Conservation (phyloP, 352 stramenopile genomes). For the Pilasporangium apinafurcum region DNA sequence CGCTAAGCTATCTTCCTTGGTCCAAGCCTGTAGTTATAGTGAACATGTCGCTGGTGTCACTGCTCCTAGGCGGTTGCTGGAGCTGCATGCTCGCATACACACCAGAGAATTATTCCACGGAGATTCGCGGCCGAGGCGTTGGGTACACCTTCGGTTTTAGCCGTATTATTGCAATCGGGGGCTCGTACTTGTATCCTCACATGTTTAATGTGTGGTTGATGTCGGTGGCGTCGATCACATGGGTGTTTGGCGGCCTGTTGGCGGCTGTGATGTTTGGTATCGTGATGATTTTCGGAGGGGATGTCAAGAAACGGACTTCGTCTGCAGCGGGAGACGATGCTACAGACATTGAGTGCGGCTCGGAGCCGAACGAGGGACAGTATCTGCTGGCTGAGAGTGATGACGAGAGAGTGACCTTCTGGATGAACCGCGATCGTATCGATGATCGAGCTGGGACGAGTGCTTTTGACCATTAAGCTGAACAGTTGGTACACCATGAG, state of each 20-base stretch:
- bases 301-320: too few species aligned
- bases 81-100: slow-evolving; percentile 18
- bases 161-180: slow-evolving; percentile 13
- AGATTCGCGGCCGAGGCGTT: slow-evolving; percentile 9
- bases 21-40: too few species aligned
- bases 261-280: slow-evolving; percentile 1
- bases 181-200: slow-evolving; percentile 12
- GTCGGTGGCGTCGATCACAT: slow-evolving; percentile 9
- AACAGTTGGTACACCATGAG: too few species aligned
- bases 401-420: too few species aligned
- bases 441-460: too few species aligned
- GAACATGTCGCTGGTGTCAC: not conserved
- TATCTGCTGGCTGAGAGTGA: too few species aligned
- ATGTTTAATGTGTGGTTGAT: slow-evolving; percentile 5
- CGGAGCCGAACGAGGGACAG: too few species aligned
- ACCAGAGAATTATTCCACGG: slow-evolving; percentile 15
- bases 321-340: too few species aligned
- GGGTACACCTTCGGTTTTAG: slow-evolving; percentile 9
- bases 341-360: too few species aligned
- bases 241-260: slow-evolving; percentile 7
- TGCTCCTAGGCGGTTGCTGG: slow-evolving; percentile 9
- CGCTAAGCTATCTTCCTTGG: not conserved
- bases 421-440: too few species aligned
- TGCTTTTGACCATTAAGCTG: too few species aligned
- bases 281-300: too few species aligned